These are phyloP conservation scores for Lasiodiplodia sp. DNA, from an alignment of 2,329 filamentous ascomycete genomes.

Conservation along the genomic window DNA sequence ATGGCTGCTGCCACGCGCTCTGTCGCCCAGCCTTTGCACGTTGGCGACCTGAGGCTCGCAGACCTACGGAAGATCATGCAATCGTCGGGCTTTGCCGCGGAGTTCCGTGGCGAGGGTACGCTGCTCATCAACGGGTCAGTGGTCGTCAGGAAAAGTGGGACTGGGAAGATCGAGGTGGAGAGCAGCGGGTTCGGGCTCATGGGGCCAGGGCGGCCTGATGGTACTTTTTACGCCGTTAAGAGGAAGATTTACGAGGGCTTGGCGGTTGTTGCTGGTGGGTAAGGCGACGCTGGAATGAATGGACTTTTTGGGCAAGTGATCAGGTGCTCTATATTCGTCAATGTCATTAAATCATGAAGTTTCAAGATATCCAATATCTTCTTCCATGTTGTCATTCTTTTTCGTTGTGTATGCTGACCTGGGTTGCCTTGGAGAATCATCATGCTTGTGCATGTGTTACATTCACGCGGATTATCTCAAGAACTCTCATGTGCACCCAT, in stretches of 20 bases:
- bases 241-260: slow-evolving; percentile 92
- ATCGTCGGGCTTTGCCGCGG: slow-evolving; percentile 80
- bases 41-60: slow-evolving; percentile 88
- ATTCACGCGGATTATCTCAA: background rate
- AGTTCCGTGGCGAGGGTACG: slow-evolving; percentile 92
- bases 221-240: slow-evolving; percentile 86
- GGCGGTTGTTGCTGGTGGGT: slow-evolving; percentile 83
- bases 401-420: background rate
- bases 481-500: background rate
- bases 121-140: slow-evolving; percentile 88
- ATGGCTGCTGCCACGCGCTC: slow-evolving; percentile 77
- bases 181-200: slow-evolving; percentile 60
- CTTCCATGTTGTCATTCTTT: background rate
- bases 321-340: background rate
- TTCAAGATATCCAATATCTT: slow-evolving; percentile 5
- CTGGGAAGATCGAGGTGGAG: slow-evolving; percentile 89
- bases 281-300: background rate
- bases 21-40: slow-evolving; percentile 86
- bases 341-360: slow-evolving; percentile 8
- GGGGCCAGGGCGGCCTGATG: slow-evolving; percentile 58
- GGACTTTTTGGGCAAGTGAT: slow-evolving; percentile 2
- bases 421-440: background rate
- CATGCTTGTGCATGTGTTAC: background rate
- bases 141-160: slow-evolving; percentile 84
- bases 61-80: slow-evolving; percentile 88